Evolutionary conservation across 345 rosid genomes (phyloP).

Genomic region (Viola odorata): DNA sequence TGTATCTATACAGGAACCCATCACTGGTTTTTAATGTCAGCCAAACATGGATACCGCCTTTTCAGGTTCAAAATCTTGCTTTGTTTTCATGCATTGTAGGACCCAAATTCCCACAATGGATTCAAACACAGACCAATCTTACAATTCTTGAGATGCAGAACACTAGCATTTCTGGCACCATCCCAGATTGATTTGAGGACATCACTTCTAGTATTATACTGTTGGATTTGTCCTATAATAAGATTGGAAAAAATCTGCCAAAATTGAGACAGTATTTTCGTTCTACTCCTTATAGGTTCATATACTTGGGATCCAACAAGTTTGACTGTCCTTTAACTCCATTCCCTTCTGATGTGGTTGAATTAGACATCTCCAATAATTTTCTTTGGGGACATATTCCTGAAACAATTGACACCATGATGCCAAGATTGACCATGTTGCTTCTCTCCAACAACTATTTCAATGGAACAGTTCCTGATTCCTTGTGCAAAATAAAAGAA

Average conservation of each 20-base stretch:
- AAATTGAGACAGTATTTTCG: background rate
- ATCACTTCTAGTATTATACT: background rate
- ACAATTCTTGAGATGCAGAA: background rate
- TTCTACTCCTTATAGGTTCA: background rate
- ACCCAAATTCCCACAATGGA: slow-evolving; percentile 16
- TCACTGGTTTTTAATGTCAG: background rate
- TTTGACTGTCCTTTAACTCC: slow-evolving; percentile 10
- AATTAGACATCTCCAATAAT: slow-evolving; percentile 9
- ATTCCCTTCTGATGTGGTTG: slow-evolving; percentile 1
- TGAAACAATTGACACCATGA: slow-evolving; percentile 1
- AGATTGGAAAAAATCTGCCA: background rate
- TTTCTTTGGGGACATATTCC: slow-evolving; percentile 10
- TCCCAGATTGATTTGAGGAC: slow-evolving; percentile 10
- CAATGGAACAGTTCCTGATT: slow-evolving; percentile 13
- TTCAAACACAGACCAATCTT: background rate
- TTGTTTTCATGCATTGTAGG: slow-evolving; percentile 11
- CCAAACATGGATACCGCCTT: slow-evolving; percentile 6
- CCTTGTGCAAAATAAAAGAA: slow-evolving; percentile 7
- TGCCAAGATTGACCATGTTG: slow-evolving; percentile 6
- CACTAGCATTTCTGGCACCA: slow-evolving; percentile 6
- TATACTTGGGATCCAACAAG: slow-evolving; percentile 10
- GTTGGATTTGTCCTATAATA: slow-evolving; percentile 6
- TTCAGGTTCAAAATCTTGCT: background rate
- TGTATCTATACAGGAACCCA: background rate
- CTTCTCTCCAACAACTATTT: slow-evolving; percentile 8